phyloP scores from a whole-genome alignment of 306 rosid genomes.

The Malus asiatica region DNA sequence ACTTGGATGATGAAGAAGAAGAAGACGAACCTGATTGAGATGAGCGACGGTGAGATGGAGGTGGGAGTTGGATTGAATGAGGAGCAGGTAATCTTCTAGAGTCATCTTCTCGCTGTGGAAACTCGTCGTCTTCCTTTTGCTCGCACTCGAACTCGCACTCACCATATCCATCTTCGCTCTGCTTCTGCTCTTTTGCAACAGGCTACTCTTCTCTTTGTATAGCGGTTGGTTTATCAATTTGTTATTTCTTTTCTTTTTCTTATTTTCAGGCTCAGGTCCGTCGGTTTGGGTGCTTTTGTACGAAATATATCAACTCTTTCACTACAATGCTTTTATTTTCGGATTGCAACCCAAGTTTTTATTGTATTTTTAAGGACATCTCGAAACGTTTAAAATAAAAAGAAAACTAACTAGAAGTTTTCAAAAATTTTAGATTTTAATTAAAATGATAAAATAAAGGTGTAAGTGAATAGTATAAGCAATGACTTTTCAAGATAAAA shows the following conservation, averaged over 20 bases:
- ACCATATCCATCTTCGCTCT: neutral
- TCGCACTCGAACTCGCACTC: neutral
- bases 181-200: neutral
- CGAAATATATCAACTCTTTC: too few species aligned
- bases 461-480: too few species aligned
- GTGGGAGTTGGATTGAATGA: constrained; percentile 34
- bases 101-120: constrained; percentile 7
- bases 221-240: neutral
- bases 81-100: constrained; percentile 45
- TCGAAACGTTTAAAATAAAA: too few species aligned
- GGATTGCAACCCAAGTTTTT: too few species aligned
- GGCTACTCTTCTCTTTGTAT: neutral
- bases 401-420: too few species aligned
- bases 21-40: constrained; percentile 53
- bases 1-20: neutral
- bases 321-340: too few species aligned
- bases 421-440: too few species aligned
- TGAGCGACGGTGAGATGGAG: constrained; percentile 27
- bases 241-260: neutral
- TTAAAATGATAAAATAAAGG: too few species aligned
- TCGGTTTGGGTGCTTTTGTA: too few species aligned
- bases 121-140: neutral
- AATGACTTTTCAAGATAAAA: too few species aligned
- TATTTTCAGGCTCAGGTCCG: too few species aligned
- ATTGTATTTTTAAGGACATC: too few species aligned